Percentiles rank a stretch among this genome's conserved stretches.
Conservation (phyloP, 345 rosid genomes). For the Garcia nutans region DNA sequence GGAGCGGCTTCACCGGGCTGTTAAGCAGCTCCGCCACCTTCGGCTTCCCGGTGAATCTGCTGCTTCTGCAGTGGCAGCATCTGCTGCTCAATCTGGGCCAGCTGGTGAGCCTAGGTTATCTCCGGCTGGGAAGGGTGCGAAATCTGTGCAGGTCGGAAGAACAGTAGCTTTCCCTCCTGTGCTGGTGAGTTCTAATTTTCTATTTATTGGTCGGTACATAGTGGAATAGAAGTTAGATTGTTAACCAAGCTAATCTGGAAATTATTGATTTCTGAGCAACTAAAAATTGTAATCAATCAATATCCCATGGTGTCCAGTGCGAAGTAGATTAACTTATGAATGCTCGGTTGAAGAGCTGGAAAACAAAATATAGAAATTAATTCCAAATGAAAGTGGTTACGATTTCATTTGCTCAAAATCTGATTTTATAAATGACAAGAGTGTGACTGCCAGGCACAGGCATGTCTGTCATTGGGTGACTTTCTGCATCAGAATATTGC, state of each 20-base stretch:
- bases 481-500: too few species aligned
- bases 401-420: neutral
- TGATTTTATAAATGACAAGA: neutral
- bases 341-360: neutral
- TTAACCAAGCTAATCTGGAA: neutral
- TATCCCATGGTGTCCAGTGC: neutral
- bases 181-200: slow-evolving; percentile 42
- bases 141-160: slow-evolving; percentile 40
- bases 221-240: neutral
- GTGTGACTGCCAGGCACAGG: neutral
- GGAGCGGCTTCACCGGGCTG: slow-evolving; percentile 79
- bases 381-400: neutral
- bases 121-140: slow-evolving; percentile 49
- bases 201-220: neutral
- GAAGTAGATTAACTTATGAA: neutral
- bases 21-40: slow-evolving; percentile 71
- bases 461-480: neutral
- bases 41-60: slow-evolving; percentile 70
- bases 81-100: slow-evolving; percentile 43
- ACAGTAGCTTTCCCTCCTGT: slow-evolving; percentile 42
- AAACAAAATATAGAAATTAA: neutral
- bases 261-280: neutral
- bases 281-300: neutral
- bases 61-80: slow-evolving; percentile 26
- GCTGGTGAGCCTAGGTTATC: slow-evolving; percentile 49